Percentiles rank a stretch among this genome's conserved stretches.
These are phyloP conservation scores for Candida vartiovaarae DNA, from an alignment of 805 yeast species.

Conservation along the genomic window DNA sequence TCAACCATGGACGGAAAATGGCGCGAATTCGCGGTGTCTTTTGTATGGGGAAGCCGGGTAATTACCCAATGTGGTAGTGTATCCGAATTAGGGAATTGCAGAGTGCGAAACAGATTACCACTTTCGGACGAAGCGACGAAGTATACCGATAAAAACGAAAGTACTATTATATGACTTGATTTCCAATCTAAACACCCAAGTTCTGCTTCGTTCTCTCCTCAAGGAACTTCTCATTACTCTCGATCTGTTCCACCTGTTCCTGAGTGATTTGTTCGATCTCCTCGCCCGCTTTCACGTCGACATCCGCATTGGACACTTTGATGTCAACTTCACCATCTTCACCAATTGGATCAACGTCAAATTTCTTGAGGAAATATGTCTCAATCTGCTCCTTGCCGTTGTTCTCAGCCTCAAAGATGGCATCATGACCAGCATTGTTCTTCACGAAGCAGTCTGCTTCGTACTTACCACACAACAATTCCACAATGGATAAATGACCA, in stretches of 20 bases:
- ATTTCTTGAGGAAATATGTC: slow-evolving; percentile 66
- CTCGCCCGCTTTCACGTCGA: slow-evolving; percentile 40
- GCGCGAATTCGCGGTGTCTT: too few relatives aligned
- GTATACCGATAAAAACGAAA: too few relatives aligned
- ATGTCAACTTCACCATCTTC: slow-evolving; percentile 34
- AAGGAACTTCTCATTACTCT: slow-evolving; percentile 26
- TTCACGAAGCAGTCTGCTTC: slow-evolving; percentile 76
- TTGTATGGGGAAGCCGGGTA: too few relatives aligned
- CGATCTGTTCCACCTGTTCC: slow-evolving; percentile 36
- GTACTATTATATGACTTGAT: too few relatives aligned
- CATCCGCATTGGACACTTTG: slow-evolving; percentile 23
- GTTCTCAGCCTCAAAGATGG: slow-evolving; percentile 83
- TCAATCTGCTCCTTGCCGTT: slow-evolving; percentile 72
- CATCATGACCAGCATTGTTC: slow-evolving; percentile 73
- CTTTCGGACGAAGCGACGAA: too few relatives aligned
- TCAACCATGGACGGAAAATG: too few relatives aligned
- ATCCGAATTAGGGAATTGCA: too few relatives aligned
- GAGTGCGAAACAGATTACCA: too few relatives aligned
- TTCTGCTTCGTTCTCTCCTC: slow-evolving; percentile 24
- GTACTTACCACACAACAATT: slow-evolving; percentile 63
- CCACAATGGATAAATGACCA: slow-evolving; percentile 71
- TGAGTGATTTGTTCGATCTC: slow-evolving; percentile 43
- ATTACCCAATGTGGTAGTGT: too few relatives aligned
- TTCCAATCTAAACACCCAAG: slow-evolving; percentile 8
- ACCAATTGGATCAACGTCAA: slow-evolving; percentile 58